Evolutionary conservation across 2,329 filamentous ascomycete species (phyloP), one percentile per base, ranked within the genome.

Genomic region (Colletotrichum cordylinicola): DNA sequence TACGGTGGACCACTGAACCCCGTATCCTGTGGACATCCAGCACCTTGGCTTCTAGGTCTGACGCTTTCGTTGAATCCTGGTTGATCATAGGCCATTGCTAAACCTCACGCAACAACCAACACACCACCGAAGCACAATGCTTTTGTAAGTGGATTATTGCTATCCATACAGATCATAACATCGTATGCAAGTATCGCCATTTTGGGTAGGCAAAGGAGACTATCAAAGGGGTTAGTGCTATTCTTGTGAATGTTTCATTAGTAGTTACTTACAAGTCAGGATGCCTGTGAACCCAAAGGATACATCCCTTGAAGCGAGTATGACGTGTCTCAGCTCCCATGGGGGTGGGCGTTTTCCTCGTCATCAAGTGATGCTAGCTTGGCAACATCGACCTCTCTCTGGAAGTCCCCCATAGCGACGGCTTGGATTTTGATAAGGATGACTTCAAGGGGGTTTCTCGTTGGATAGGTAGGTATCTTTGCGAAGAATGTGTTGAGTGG

Each of bases 1-100:
- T 43, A 1, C 1, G 39, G 18, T 18, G 16, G 16, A 0, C 39
- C 16, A 43, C 0, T 43, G 39, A 0, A 43, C 39, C 5, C 39
- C 39, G 4, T 43, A 1, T n/a, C 16, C 39, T 6, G 39, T 43
- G 4, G 4, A 39, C 4, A n/a, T 18, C n/a, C 39, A 10, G 16
- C 39, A 43, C 39, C 39, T 43, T 43, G 18, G 18, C 9, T 10
- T 43, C 8, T 43, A 10, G 39, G 5, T n/a, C 18, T 43, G 4
- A 43, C 39, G 18, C 8, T 43, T 10, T 43, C 18, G 39, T 43
- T n/a, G 39, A 18, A n/a, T 43, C 37, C 8, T n/a, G 8, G 9
- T 43, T 8, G 39, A 18, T 8, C 16, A n/a, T 6, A 43, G 39
- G 16, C 39, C 8, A 43, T 43, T 43, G 39, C 39, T 33, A 13